A percentile compares a stretch with the other conserved stretches of the same genome.
Conservation (phyloP, 768 basidiomycete species). For the Trametes meyenii region DNA sequence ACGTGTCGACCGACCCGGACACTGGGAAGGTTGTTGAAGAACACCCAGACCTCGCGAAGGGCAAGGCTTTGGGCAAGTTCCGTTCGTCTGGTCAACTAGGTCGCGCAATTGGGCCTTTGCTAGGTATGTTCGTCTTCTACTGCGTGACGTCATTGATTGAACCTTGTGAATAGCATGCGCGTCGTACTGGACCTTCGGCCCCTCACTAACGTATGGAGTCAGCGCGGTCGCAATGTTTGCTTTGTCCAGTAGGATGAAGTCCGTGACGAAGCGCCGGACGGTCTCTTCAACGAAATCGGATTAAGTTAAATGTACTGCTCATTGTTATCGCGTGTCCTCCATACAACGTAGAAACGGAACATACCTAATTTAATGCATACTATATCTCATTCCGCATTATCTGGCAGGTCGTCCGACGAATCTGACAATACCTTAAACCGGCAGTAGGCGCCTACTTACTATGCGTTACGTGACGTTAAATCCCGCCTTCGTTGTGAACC, state of each 20-base stretch:
- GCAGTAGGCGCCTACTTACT: too few relatives aligned
- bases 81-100: constrained; percentile 95
- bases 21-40: constrained; percentile 57
- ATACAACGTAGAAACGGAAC: neutral
- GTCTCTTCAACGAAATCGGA: constrained; percentile 5
- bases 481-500: neutral
- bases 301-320: neutral
- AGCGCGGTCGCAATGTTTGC: constrained; percentile 67
- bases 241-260: constrained; percentile 59
- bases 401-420: too few relatives aligned
- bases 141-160: constrained; percentile 4
- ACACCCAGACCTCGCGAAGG: constrained; percentile 77
- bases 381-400: neutral
- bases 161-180: constrained; percentile 66
- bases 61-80: constrained; percentile 82
- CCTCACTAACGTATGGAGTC: constrained; percentile 70
- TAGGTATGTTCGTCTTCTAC: constrained; percentile 54
- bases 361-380: constrained; percentile 11
- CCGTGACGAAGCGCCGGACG: constrained; percentile 23
- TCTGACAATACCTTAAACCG: too few relatives aligned
- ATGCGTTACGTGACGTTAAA: neutral
- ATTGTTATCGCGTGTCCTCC: neutral
- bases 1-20: constrained; percentile 52
- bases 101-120: constrained; percentile 86
- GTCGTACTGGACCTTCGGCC: constrained; percentile 88